Evolutionary conservation across 306 rosid genomes (phyloP).

Genomic region (Fragaria vesca): DNA sequence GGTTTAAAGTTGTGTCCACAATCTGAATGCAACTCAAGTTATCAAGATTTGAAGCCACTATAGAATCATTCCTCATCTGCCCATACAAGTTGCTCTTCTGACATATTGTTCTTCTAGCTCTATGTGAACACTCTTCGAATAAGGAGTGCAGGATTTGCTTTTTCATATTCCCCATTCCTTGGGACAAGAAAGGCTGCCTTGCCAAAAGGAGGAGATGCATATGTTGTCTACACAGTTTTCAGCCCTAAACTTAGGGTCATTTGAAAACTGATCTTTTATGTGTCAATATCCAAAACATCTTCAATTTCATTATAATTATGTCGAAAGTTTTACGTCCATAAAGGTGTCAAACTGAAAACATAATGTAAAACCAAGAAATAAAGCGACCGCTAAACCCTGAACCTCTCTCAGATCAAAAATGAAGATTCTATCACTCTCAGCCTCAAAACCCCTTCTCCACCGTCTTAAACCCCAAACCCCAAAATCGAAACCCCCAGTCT

Average conservation of each 20-base stretch:
- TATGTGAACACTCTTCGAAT: no score
- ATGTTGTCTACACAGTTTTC: background rate
- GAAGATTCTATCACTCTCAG: background rate
- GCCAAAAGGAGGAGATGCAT: background rate
- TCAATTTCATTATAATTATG: no score
- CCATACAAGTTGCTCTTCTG: background rate
- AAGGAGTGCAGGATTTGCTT: background rate
- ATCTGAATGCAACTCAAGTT: background rate
- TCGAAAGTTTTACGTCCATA: no score
- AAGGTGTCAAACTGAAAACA: no score
- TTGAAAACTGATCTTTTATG: no score
- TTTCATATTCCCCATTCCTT: slow-evolving; percentile 9
- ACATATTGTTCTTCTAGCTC: background rate
- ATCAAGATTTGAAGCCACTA: background rate
- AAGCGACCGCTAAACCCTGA: no score
- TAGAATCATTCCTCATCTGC: slow-evolving; percentile 6
- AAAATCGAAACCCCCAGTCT: background rate
- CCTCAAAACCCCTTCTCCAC: background rate
- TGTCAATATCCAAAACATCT: no score
- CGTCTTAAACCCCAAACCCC: slow-evolving; percentile 19
- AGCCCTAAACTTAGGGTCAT: no score
- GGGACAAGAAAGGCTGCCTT: background rate
- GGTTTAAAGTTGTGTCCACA: background rate
- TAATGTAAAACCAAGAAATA: no score
- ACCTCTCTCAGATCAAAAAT: background rate